Evolutionary conservation across 305 asterid species (phyloP), one percentile per base, ranked within the genome.

Genomic region (Fraxinus latifolia): DNA sequence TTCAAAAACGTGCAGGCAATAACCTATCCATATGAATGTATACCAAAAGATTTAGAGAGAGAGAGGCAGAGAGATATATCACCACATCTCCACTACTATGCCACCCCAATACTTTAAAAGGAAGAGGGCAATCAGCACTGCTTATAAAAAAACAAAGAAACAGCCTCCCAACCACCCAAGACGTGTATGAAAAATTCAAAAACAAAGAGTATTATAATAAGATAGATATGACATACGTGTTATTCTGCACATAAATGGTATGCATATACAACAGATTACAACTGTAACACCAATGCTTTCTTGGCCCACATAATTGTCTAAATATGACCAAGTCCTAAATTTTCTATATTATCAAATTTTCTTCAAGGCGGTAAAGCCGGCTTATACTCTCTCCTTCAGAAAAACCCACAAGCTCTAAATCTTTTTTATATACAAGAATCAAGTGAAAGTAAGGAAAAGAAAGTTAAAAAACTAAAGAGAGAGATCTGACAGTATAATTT

Each of bases 131-230:
- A 62, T 62, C 72, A 25, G 25, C 33, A 62, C 15, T 80, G 74
- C 82, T 39, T 53, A 19, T 21, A 81, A 55, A 85, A 83, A 82
- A 86, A 75, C 87, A 87, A 84, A 58, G 80, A 81, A 87, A 82
- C 84, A 84, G 86, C 90, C 88, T 19, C 17, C 74, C 74, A 11
- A 68, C 8, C 70, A 29, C 82, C 85, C 82, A 88, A 90, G 93
- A 83, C 94, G 92, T 88, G 94, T 91, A 83, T 80, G 94, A 90
- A 88, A 89, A 89, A 76, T 89, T 89, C 94, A 93, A 88, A 82
- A 76, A 72, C 81, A 88, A 83, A 83, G 14, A 68, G 32, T 76
- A 47, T 77, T 67, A 82, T 78, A 74, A 68, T 73, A 42, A 15
- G 27, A 42, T 72, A 11, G 37, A 31, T 70, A 5, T 70, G 5